A percentile compares a stretch with the other conserved stretches of the same genome.
These are phyloP conservation scores for Bullera alba DNA, from an alignment of 768 basidiomycete species.

Conservation along the genomic window DNA sequence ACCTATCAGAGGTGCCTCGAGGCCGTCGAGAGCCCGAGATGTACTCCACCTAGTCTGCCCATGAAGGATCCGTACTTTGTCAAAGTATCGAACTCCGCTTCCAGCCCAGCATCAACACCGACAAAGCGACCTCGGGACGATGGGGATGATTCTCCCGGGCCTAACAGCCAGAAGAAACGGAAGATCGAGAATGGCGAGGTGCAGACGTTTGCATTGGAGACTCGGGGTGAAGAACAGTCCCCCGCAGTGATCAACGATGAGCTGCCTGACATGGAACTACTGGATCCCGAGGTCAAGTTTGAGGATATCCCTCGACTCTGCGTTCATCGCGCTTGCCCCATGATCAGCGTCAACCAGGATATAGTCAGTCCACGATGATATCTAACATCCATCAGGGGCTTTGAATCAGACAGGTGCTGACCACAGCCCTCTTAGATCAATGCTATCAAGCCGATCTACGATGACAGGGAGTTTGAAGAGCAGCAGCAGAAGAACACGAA, in stretches of 20 bases:
- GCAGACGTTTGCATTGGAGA: neutral
- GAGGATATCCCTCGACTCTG: slow-evolving; percentile 35
- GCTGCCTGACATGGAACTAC: slow-evolving; percentile 25
- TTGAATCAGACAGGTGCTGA: neutral
- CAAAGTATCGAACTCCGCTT: no score
- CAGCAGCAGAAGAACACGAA: slow-evolving; percentile 41
- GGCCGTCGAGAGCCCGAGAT: neutral
- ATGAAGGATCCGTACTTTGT: no score
- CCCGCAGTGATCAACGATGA: slow-evolving; percentile 1
- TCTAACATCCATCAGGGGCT: neutral
- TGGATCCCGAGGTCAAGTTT: slow-evolving; percentile 24
- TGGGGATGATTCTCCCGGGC: neutral
- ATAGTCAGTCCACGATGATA: slow-evolving; percentile 25
- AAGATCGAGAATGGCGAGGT: slow-evolving; percentile 1
- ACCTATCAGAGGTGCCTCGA: slow-evolving; percentile 22
- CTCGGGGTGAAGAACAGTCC: no score
- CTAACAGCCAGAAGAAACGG: slow-evolving; percentile 6
- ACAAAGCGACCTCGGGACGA: no score
- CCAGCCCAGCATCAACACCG: no score
- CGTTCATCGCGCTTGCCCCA: slow-evolving; percentile 32
- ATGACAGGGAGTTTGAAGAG: slow-evolving; percentile 40
- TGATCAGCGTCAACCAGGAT: slow-evolving; percentile 44
- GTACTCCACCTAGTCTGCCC: neutral
- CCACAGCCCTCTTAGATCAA: slow-evolving; percentile 23
- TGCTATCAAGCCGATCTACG: slow-evolving; percentile 43